These are phyloP conservation scores for Mortierella alpina DNA, from an alignment of 192 early-diverging fungal species.

Conservation along the genomic window DNA sequence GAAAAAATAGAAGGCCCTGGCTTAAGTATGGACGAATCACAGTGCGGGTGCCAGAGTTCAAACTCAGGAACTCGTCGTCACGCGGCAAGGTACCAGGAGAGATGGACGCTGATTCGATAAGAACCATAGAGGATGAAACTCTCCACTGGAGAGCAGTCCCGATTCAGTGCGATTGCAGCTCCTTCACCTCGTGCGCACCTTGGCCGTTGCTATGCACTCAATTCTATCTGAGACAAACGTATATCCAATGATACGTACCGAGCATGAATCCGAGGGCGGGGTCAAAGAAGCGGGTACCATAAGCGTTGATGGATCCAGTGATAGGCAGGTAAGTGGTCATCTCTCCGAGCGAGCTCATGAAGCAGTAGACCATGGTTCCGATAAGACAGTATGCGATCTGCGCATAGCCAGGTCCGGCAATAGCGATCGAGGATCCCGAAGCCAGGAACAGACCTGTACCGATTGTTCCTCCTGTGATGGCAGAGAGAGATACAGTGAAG, in stretches of 20 bases:
- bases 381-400: conserved; percentile 78
- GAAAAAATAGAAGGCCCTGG: not conserved
- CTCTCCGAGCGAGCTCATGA: conserved; percentile 85
- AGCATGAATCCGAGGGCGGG: conserved; percentile 80
- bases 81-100: too few relatives aligned
- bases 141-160: too few relatives aligned
- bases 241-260: conserved; percentile 57
- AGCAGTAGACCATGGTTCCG: conserved; percentile 75
- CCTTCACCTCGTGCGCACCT: too few relatives aligned
- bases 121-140: too few relatives aligned
- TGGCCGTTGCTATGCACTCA: too few relatives aligned
- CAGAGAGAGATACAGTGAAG: not conserved
- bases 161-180: too few relatives aligned
- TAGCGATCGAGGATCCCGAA: conserved; percentile 75
- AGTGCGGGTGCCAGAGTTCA: too few relatives aligned
- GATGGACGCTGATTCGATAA: too few relatives aligned
- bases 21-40: not conserved
- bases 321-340: conserved; percentile 88
- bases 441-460: conserved; percentile 90
- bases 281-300: conserved; percentile 85
- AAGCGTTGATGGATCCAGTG: conserved; percentile 82
- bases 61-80: too few relatives aligned
- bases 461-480: conserved; percentile 70
- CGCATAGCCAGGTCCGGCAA: conserved; percentile 80
- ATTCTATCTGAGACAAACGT: too few relatives aligned